Conservation (phyloP, 371 early-diverging fungal genomes). For the Neoconidiobolus thromboides region DNA sequence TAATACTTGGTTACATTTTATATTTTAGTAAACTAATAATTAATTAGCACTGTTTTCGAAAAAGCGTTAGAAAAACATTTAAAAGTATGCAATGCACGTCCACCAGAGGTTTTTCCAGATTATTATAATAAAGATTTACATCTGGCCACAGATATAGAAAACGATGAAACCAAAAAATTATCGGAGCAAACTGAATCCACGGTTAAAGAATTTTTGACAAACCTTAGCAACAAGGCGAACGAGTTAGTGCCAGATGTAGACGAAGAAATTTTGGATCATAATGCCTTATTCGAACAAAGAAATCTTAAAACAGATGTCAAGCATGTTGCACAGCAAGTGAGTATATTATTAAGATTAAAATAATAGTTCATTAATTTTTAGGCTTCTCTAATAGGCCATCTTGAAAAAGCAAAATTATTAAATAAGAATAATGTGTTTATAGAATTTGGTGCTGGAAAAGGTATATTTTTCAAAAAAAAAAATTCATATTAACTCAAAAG, state of each 20-base stretch:
- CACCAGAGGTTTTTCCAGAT: constrained; percentile 19
- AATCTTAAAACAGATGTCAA: constrained; percentile 24
- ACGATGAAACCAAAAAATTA: constrained; percentile 17
- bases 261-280: constrained; percentile 18
- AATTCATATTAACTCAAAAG: neutral
- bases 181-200: constrained; percentile 3
- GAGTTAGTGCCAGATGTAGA: constrained; percentile 22
- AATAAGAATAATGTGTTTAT: constrained; percentile 31
- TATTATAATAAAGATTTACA: constrained; percentile 35
- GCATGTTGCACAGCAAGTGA: constrained; percentile 41
- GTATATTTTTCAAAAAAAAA: constrained; percentile 10
- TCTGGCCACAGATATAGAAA: constrained; percentile 23
- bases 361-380: constrained; percentile 7
- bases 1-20: constrained; percentile 13
- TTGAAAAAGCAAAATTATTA: constrained; percentile 37
- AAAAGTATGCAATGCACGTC: constrained; percentile 48
- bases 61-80: constrained; percentile 43
- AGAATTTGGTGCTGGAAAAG: constrained; percentile 75
- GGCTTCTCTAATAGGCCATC: constrained; percentile 63
- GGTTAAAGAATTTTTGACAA: constrained; percentile 18
- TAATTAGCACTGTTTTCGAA: constrained; percentile 35
- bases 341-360: constrained; percentile 6
- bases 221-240: constrained; percentile 33
- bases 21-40: neutral
- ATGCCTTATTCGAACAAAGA: constrained; percentile 12